Evolutionary conservation across 805 yeast species (phyloP).

Genomic region (Allodekkera sacchari): DNA sequence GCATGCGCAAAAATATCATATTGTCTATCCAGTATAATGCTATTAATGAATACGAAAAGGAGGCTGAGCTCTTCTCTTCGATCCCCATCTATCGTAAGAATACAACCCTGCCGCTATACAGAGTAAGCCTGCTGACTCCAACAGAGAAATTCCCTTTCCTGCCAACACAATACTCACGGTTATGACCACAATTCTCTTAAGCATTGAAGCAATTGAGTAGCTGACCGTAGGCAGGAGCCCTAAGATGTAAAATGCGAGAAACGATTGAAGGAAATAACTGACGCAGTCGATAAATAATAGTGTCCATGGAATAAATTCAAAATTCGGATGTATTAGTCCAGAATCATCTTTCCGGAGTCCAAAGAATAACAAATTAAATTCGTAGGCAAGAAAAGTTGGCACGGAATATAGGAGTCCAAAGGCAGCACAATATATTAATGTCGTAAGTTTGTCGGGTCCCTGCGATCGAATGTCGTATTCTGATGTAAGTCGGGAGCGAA

Average conservation of each 20-base stretch:
- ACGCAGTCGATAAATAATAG: conserved; percentile 58
- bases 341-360: conserved; percentile 2
- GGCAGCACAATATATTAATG: conserved; percentile 71
- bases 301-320: conserved; percentile 30
- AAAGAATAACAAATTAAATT: conserved; percentile 31
- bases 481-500: too few species aligned
- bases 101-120: conserved; percentile 50
- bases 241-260: conserved; percentile 72
- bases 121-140: conserved; percentile 42
- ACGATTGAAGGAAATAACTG: conserved; percentile 71
- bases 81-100: conserved; percentile 54
- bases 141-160: conserved; percentile 37
- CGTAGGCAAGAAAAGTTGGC: conserved; percentile 65
- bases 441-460: conserved; percentile 67
- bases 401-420: conserved; percentile 64
- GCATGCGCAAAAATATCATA: too few species aligned
- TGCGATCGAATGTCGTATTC: conserved; percentile 1
- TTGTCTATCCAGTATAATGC: too few species aligned
- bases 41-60: too few species aligned
- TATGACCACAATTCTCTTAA: conserved; percentile 82
- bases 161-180: conserved; percentile 64
- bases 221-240: conserved; percentile 79
- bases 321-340: conserved; percentile 15
- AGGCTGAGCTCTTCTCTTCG: conserved; percentile 18
- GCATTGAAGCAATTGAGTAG: conserved; percentile 78